phyloP scores from a whole-genome alignment of 2,329 filamentous ascomycete species.

The Emmonsia crescens region DNA sequence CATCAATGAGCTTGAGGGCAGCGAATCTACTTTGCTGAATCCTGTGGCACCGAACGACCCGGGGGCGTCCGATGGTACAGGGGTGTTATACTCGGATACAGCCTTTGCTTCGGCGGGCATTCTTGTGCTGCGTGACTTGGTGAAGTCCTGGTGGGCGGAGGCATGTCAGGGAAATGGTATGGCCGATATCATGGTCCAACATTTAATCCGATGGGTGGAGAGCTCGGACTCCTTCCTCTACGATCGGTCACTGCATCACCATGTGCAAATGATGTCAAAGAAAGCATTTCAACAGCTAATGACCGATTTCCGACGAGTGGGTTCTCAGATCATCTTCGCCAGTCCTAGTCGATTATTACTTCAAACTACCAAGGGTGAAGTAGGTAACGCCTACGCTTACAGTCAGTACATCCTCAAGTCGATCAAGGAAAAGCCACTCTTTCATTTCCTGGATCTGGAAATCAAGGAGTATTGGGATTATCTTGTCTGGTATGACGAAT shows the following conservation, averaged over 20 bases:
- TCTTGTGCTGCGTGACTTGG: constrained; percentile 88
- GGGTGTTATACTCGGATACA: constrained; percentile 70
- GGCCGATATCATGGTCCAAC: constrained; percentile 96
- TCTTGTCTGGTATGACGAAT: constrained; percentile 96
- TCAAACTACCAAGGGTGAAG: constrained; percentile 92
- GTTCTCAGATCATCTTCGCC: constrained; percentile 91
- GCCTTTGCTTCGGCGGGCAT: constrained; percentile 90
- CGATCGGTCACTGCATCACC: constrained; percentile 86
- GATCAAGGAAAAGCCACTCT: constrained; percentile 87
- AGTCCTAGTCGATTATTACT: constrained; percentile 79
- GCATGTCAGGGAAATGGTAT: constrained; percentile 82
- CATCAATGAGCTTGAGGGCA: constrained; percentile 90
- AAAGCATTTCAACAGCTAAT: constrained; percentile 97
- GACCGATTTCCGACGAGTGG: constrained; percentile 89
- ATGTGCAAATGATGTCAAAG: constrained; percentile 96
- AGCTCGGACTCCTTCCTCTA: constrained; percentile 90
- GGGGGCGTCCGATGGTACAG: constrained; percentile 49
- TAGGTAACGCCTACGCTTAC: constrained; percentile 93
- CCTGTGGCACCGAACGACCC: constrained; percentile 53
- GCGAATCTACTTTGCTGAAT: constrained; percentile 78
- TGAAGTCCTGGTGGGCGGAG: constrained; percentile 96
- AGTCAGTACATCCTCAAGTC: constrained; percentile 96
- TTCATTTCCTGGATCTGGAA: constrained; percentile 93
- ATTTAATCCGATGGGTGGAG: constrained; percentile 94
- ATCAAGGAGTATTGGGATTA: constrained; percentile 99